phyloP scores from a whole-genome alignment of 768 basidiomycete species.

The Xanthoconium purpureum region DNA sequence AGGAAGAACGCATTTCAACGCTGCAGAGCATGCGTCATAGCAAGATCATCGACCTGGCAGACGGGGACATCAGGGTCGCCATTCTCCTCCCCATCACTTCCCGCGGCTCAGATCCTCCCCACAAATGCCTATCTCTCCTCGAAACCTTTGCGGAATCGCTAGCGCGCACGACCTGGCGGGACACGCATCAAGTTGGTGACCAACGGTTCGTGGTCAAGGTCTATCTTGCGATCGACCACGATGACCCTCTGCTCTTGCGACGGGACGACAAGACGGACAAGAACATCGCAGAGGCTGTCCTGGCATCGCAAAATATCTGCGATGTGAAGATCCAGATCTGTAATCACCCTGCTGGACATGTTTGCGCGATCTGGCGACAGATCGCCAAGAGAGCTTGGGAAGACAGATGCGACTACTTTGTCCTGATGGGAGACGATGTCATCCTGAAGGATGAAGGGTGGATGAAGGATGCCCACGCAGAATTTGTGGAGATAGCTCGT shows the following conservation, averaged over 20 bases:
- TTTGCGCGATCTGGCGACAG: conserved; percentile 54
- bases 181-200: conserved; percentile 33
- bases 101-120: conserved; percentile 34
- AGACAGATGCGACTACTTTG: conserved; percentile 48
- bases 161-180: conserved; percentile 43
- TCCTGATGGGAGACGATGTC: conserved; percentile 56
- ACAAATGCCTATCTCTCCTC: conserved; percentile 43
- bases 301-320: conserved; percentile 37
- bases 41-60: conserved; percentile 37
- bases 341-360: conserved; percentile 41
- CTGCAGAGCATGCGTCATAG: conserved; percentile 34
- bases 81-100: conserved; percentile 60
- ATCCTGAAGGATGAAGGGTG: conserved; percentile 49
- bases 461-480: conserved; percentile 42
- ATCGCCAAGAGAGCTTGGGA: conserved; percentile 47
- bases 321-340: conserved; percentile 38
- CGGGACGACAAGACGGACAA: conserved; percentile 4
- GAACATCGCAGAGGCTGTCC: conserved; percentile 36
- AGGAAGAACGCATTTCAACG: conserved; percentile 7
- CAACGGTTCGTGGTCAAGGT: conserved; percentile 37
- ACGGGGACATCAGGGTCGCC: conserved; percentile 41
- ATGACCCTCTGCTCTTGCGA: conserved; percentile 41
- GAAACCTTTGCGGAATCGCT: conserved; percentile 43
- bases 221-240: conserved; percentile 53
- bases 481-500: conserved; percentile 37